These are phyloP conservation scores for Rhododendron henanense DNA, from an alignment of 148 eudicot species.

Conservation along the genomic window DNA sequence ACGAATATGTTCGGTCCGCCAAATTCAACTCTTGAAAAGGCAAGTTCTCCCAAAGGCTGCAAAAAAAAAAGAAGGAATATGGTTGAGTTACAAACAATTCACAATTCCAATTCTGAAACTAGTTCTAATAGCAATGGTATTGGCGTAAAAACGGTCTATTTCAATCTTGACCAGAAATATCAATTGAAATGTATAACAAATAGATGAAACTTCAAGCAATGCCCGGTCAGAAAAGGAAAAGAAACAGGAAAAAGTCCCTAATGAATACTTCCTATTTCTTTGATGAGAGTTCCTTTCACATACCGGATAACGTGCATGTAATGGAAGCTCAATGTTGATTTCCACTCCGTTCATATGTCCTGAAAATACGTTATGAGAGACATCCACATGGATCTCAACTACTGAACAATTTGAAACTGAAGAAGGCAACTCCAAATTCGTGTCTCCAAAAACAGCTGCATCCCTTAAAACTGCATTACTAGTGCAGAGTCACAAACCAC, in stretches of 20 bases:
- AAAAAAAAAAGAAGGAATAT: not conserved
- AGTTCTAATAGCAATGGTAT: not conserved
- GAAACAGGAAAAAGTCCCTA: not conserved
- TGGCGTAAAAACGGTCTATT: not conserved
- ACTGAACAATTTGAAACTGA: conserved; percentile 63
- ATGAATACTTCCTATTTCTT: not conserved
- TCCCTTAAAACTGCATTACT: conserved; percentile 52
- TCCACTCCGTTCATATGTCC: conserved; percentile 30
- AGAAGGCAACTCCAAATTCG: conserved; percentile 83
- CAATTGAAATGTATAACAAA: not conserved
- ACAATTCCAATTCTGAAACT: not conserved
- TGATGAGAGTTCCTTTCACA: conserved; percentile 11
- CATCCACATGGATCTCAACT: conserved; percentile 71
- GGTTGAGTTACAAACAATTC: not conserved
- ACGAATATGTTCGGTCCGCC: conserved; percentile 54
- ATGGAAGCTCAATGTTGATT: conserved; percentile 51
- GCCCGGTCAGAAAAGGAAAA: not conserved
- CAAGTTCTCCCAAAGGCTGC: conserved; percentile 62
- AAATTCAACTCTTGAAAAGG: conserved; percentile 55
- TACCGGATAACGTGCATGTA: conserved; percentile 85
- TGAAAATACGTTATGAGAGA: conserved; percentile 25
- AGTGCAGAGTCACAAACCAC: not conserved
- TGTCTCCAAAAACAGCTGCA: conserved; percentile 84
- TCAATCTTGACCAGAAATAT: not conserved
- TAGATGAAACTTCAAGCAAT: not conserved